phyloP scores from a whole-genome alignment of 352 stramenopile genomes.

The Phytophthora europaea region DNA sequence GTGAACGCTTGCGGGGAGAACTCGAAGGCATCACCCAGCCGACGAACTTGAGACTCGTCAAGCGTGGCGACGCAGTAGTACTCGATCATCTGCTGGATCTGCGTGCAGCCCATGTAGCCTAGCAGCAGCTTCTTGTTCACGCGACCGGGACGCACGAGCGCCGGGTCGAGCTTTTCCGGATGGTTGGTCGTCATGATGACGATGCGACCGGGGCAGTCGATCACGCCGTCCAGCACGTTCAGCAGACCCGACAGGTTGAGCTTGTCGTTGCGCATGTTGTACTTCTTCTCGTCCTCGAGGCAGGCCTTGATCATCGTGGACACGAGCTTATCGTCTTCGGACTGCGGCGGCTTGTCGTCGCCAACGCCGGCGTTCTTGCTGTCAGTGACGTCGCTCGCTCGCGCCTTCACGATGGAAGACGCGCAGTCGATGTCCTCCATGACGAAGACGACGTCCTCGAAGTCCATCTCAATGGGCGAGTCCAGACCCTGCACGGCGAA shows the following conservation, averaged over 20 bases:
- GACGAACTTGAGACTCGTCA: constrained; percentile 14
- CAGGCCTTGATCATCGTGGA: constrained; percentile 47
- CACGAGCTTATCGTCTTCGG: constrained; percentile 43
- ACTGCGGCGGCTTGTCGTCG: constrained; percentile 15
- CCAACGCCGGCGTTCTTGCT: constrained; percentile 16
- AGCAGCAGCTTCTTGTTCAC: constrained; percentile 90
- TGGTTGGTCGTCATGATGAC: constrained; percentile 95
- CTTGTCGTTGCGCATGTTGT: constrained; percentile 43
- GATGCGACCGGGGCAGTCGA: constrained; percentile 90
- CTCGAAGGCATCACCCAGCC: constrained; percentile 23
- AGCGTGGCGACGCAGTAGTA: constrained; percentile 63
- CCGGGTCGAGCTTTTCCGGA: constrained; percentile 92
- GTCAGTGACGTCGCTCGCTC: constrained; percentile 56
- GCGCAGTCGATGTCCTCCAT: constrained; percentile 92
- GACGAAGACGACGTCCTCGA: constrained; percentile 90
- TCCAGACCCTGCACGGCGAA: constrained; percentile 68
- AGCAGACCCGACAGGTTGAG: constrained; percentile 87
- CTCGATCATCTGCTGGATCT: constrained; percentile 70
- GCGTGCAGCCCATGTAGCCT: constrained; percentile 58
- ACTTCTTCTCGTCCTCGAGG: constrained; percentile 40
- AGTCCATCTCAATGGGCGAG: constrained; percentile 65
- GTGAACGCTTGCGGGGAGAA: constrained; percentile 41
- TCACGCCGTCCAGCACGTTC: constrained; percentile 92
- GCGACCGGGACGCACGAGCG: constrained; percentile 89
- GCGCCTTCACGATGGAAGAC: constrained; percentile 69